Base-by-base conservation (phyloP, 2,329 filamentous ascomycete genomes). In the Neofusicoccum umdonicola region DNA sequence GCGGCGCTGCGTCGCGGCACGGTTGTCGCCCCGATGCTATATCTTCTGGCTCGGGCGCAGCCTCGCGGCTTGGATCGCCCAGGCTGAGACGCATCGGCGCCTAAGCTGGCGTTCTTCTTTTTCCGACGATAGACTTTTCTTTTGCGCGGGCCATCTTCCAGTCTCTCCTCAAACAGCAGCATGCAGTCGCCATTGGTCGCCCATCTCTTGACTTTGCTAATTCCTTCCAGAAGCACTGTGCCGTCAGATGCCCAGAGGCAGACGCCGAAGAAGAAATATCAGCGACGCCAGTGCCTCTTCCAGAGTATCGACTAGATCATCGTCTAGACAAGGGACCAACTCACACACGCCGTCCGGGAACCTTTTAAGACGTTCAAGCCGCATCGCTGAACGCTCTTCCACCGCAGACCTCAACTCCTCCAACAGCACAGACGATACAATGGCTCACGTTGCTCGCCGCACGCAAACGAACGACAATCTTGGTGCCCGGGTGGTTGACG, bases 401-500 rank as follows among this genome's bases (percentile, higher is more conserved):
- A 44, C 63, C 11, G 19, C 47, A 44, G 54, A 58, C 41, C 54
- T 35, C 47, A 41, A 48, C 51, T 65, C 62, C 51, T 42, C 52
- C 17, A 12, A 35, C 54, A 65, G 47, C 47, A 47, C 41, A 51
- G 62, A 69, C 65, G 67, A 62, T 61, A 68, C 68, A 62, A 77
- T 78, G 76, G 74, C 75, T 68, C 71, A 77, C 71, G 74, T 78
- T 69, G 75, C 73, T 68, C 75, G 75, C 71, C 71, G 74, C 63
- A 66, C 73, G 65, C 65, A 66, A 51, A 63, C 66, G 11, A 65
- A 65, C 45, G 66, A 67, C 31, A 62, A 61, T 39, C 64, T 74
- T 67, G 72, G 71, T 47, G 73, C 71, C 64, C 71, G 71, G 64
- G 71, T 74, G 44, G 72, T 72, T 19, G 57, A 67, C 22, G 45